Conservation (phyloP, 768 basidiomycete species). For the Psilocybe subaeruginosa region DNA sequence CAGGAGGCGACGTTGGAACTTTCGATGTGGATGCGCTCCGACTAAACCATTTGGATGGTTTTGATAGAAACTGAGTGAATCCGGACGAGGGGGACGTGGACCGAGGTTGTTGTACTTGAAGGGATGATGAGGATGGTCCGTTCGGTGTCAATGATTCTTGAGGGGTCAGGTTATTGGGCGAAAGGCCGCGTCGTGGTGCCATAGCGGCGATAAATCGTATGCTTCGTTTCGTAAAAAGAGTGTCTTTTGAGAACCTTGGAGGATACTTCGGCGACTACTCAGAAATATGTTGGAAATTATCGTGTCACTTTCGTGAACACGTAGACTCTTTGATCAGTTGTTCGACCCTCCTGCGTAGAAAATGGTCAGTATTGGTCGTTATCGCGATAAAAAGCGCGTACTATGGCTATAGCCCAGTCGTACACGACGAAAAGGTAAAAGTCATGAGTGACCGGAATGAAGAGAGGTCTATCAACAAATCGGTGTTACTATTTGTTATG, state of each 20-base stretch:
- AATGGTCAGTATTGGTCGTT: slow-evolving; percentile 1
- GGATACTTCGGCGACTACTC: neutral
- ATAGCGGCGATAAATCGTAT: slow-evolving; percentile 30
- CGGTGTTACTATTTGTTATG: slow-evolving; percentile 19
- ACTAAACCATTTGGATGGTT: slow-evolving; percentile 74
- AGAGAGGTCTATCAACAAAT: slow-evolving; percentile 21
- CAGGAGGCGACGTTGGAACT: slow-evolving; percentile 32
- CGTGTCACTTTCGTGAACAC: slow-evolving; percentile 13
- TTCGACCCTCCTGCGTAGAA: neutral
- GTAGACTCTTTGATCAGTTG: neutral
- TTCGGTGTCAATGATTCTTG: slow-evolving; percentile 27
- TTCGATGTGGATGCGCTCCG: slow-evolving; percentile 60
- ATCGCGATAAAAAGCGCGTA: slow-evolving; percentile 13
- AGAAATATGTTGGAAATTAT: slow-evolving; percentile 3
- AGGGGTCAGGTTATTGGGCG: slow-evolving; percentile 32
- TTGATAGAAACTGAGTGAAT: slow-evolving; percentile 66
- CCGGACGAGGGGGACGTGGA: slow-evolving; percentile 68
- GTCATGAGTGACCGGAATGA: slow-evolving; percentile 24
- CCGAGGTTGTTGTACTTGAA: slow-evolving; percentile 45
- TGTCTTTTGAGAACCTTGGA: neutral
- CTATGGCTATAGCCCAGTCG: slow-evolving; percentile 15
- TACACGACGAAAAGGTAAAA: slow-evolving; percentile 18
- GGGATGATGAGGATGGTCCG: slow-evolving; percentile 31
- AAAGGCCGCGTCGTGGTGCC: slow-evolving; percentile 52
- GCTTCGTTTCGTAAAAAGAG: slow-evolving; percentile 13